phyloP scores from a whole-genome alignment of 371 early-diverging fungal species.

The Rhizopus delemar region DNA sequence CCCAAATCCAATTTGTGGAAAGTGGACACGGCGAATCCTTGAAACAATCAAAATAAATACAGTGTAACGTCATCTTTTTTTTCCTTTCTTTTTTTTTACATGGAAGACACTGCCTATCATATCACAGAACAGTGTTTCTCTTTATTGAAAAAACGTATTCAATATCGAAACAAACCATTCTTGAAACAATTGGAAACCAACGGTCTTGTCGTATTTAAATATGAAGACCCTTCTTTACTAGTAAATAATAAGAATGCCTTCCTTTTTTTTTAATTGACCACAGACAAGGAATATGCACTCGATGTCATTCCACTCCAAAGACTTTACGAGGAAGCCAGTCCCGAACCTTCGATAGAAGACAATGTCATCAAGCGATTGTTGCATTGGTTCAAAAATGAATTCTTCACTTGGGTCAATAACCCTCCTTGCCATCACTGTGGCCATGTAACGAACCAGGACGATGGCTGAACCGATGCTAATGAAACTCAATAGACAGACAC shows the following conservation, averaged over 20 bases:
- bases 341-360: slow-evolving; percentile 29
- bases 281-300: slow-evolving; percentile 42
- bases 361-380: slow-evolving; percentile 42
- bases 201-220: slow-evolving; percentile 27
- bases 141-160: neutral
- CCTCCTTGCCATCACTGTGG: slow-evolving; percentile 59
- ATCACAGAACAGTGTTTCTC: neutral
- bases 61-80: neutral
- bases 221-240: slow-evolving; percentile 44
- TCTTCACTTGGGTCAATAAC: slow-evolving; percentile 70
- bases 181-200: slow-evolving; percentile 11
- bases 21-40: slow-evolving; percentile 16
- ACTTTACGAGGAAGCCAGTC: slow-evolving; percentile 48
- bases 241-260: slow-evolving; percentile 24
- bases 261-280: neutral
- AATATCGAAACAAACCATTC: slow-evolving; percentile 1
- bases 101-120: neutral
- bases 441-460: slow-evolving; percentile 19
- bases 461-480: neutral
- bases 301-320: slow-evolving; percentile 51
- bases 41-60: neutral
- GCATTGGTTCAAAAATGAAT: slow-evolving; percentile 66
- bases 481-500: slow-evolving; percentile 6
- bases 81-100: neutral
- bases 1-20: slow-evolving; percentile 6